Evolutionary conservation across 1,284 basidiomycete species (phyloP), one percentile per base, ranked within the genome.

Genomic region (Ustilago cynodontis): DNA sequence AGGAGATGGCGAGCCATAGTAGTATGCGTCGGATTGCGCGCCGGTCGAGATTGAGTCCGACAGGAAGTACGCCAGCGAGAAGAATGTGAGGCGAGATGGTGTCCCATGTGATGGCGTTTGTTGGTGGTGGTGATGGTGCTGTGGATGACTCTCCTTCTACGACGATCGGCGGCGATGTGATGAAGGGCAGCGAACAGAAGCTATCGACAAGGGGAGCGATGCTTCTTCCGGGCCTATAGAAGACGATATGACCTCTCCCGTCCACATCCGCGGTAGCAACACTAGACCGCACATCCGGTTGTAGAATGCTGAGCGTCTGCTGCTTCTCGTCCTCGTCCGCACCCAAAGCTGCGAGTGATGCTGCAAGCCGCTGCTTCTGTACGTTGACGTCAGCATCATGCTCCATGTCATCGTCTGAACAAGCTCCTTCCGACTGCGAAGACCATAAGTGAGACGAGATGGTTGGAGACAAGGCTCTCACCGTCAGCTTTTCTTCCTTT

Each of bases 381-480:
- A 37, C 31, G 20, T 20, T 31, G 5, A 28, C 16, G 9, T 58
- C 50, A 11, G 18, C 1, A 7, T 22, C 13, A 1, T 31, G 9
- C 8, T 45, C 33, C 26, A 2, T 8, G 8, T 68, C 62, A 24
- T 65, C 64, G 6, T 75, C 67, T 18, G 63, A 35, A 13, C 53
- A 50, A n/a, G 11, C 58, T 1, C 53, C 59, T 16, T 76, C 73
- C 6, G 73, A 76, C 43, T 67, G 67, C 18, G 68, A 71, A 14
- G 73, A 76, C 73, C 73, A 76, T 18, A 76, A 9, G 43, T 57
- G 71, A 7, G 73, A 76, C 11, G 73, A 68, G 20, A 76, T 71
- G 20, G 67, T 65, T 2, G 73, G 73, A n/a, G 73, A 76, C 39
- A 76, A 37, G 4, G 60, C 73, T 16, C 41, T 59, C 4, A 76